Conservation (phyloP, 1,139 yeast species). For the Diutina sp. region DNA sequence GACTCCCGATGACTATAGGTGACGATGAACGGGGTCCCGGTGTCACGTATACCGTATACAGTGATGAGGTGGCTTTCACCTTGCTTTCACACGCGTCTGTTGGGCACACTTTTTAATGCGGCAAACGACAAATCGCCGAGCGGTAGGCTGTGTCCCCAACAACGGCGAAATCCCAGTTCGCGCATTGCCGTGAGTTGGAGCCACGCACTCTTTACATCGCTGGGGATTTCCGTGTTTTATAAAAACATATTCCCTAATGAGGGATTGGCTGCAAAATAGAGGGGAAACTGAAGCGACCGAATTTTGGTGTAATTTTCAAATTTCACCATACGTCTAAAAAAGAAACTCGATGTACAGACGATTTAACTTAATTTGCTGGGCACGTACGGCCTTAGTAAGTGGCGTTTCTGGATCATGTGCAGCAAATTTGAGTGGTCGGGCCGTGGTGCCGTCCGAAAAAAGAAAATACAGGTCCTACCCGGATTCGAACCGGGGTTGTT, state of each 20-base stretch:
- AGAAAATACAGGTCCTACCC: not conserved
- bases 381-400: not conserved
- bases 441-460: not conserved
- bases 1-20: not conserved
- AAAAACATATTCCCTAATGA: not conserved
- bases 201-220: not conserved
- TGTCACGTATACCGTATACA: no score
- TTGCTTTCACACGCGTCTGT: not conserved
- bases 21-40: not conserved
- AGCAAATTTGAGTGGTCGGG: not conserved
- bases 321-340: not conserved
- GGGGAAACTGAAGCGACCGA: not conserved
- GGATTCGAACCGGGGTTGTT: conserved; percentile 3
- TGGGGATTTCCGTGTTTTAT: not conserved
- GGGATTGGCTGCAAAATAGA: not conserved
- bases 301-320: no score
- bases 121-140: not conserved
- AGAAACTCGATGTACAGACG: no score
- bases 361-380: no score
- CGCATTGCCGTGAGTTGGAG: not conserved
- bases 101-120: not conserved
- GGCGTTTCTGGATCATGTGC: not conserved
- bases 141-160: not conserved
- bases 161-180: not conserved
- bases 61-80: not conserved